These are phyloP conservation scores for Purpureocillium lavendulum DNA, from an alignment of 2,329 filamentous ascomycete genomes.

Conservation along the genomic window DNA sequence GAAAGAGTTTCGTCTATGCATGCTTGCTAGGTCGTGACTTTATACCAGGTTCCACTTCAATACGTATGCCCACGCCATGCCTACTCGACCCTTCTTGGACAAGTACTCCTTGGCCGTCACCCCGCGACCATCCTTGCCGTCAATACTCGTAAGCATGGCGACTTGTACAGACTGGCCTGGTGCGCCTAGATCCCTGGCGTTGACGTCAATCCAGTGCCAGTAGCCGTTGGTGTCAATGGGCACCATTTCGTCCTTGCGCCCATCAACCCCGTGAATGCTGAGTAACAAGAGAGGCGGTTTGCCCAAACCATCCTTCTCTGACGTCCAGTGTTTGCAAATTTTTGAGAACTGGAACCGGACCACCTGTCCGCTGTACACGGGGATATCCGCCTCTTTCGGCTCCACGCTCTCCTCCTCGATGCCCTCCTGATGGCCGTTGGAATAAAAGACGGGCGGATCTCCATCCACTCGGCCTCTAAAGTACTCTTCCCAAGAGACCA, in stretches of 20 bases:
- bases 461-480: slow-evolving; percentile 50
- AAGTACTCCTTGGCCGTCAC: slow-evolving; percentile 38
- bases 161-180: slow-evolving; percentile 62
- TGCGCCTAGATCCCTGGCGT: slow-evolving; percentile 53
- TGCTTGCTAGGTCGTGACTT: not conserved
- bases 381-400: slow-evolving; percentile 44
- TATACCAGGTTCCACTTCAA: slow-evolving; percentile 42
- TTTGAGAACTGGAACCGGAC: slow-evolving; percentile 76
- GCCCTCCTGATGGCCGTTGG: slow-evolving; percentile 38
- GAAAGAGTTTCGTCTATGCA: too few species aligned
- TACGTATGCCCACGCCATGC: slow-evolving; percentile 35
- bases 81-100: slow-evolving; percentile 31
- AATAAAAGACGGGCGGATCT: slow-evolving; percentile 38
- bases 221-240: slow-evolving; percentile 71
- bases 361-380: slow-evolving; percentile 44
- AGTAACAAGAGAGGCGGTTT: slow-evolving; percentile 63
- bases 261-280: slow-evolving; percentile 56
- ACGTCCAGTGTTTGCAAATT: slow-evolving; percentile 74
- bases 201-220: slow-evolving; percentile 75
- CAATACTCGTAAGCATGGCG: slow-evolving; percentile 46
- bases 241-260: slow-evolving; percentile 57
- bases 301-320: slow-evolving; percentile 57
- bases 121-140: slow-evolving; percentile 38
- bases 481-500: slow-evolving; percentile 75
- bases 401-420: slow-evolving; percentile 50